These are phyloP conservation scores for Auriscalpium microsporum DNA, from an alignment of 768 basidiomycete genomes.

Conservation along the genomic window DNA sequence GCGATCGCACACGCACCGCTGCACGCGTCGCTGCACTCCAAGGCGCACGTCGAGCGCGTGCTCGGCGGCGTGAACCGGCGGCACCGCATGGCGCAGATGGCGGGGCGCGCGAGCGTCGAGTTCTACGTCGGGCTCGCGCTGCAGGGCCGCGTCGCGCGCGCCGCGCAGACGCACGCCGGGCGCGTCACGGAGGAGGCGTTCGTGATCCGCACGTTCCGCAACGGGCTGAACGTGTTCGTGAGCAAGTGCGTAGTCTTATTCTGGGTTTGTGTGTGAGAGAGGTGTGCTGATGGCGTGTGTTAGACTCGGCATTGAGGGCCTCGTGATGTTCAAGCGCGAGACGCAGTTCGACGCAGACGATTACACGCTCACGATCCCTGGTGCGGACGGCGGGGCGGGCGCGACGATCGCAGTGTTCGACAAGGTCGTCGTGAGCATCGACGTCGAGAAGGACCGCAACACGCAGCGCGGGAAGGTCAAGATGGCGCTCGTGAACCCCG, in stretches of 20 bases:
- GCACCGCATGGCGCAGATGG: constrained; percentile 97
- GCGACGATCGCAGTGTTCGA: constrained; percentile 84
- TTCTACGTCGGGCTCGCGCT: constrained; percentile 94
- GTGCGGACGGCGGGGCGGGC: constrained; percentile 26
- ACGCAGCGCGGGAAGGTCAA: constrained; percentile 87
- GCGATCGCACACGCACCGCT: constrained; percentile 79
- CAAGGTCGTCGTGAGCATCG: constrained; percentile 83
- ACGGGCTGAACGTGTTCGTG: constrained; percentile 95
- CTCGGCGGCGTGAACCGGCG: constrained; percentile 83
- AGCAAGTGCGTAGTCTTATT: constrained; percentile 55
- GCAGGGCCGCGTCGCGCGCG: constrained; percentile 51
- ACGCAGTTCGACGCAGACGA: constrained; percentile 87
- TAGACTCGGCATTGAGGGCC: constrained; percentile 88
- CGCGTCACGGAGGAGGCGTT: constrained; percentile 76
- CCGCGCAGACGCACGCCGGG: constrained; percentile 17
- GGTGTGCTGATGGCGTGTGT: background rate
- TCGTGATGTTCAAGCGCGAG: constrained; percentile 89
- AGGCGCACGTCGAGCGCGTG: constrained; percentile 78
- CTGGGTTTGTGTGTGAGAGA: background rate
- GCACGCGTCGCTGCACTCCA: constrained; percentile 83
- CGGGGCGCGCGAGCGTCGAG: constrained; percentile 91
- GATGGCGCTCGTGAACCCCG: constrained; percentile 65
- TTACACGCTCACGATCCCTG: constrained; percentile 71
- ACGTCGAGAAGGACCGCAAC: constrained; percentile 91
- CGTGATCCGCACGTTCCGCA: constrained; percentile 89